These are phyloP conservation scores for Hippophae tibetana DNA, from an alignment of 306 rosid species.

Conservation along the genomic window DNA sequence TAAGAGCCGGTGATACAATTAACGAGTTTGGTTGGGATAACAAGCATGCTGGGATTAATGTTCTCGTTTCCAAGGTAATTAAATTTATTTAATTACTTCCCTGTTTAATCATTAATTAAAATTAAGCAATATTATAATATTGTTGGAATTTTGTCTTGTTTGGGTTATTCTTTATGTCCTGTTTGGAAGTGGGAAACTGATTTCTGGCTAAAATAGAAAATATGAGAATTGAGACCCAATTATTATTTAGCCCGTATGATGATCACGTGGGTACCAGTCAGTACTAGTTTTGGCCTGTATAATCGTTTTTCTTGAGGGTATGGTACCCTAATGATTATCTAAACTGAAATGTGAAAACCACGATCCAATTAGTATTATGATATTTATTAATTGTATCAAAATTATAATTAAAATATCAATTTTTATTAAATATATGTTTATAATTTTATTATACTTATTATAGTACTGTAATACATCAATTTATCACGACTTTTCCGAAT, in stretches of 20 bases:
- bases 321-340: too few species aligned
- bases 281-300: too few species aligned
- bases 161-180: slow-evolving; percentile 29
- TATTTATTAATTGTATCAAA: too few species aligned
- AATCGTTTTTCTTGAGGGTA: too few species aligned
- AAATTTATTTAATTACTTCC: not conserved
- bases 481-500: too few species aligned
- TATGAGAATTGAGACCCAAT: too few species aligned
- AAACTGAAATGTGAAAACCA: too few species aligned
- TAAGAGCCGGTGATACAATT: slow-evolving; percentile 91
- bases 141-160: slow-evolving; percentile 27
- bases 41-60: slow-evolving; percentile 97
- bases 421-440: too few species aligned
- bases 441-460: too few species aligned
- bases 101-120: not conserved
- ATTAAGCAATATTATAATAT: not conserved
- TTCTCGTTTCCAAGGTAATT: slow-evolving; percentile 80
- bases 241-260: slow-evolving; percentile 3
- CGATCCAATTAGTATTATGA: too few species aligned
- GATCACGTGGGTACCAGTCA: slow-evolving; percentile 33
- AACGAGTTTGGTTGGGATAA: slow-evolving; percentile 99
- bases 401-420: too few species aligned
- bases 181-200: slow-evolving; percentile 32
- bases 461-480: too few species aligned
- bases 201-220: not conserved